phyloP scores from a whole-genome alignment of 345 rosid genomes.

The Ricinus communis region DNA sequence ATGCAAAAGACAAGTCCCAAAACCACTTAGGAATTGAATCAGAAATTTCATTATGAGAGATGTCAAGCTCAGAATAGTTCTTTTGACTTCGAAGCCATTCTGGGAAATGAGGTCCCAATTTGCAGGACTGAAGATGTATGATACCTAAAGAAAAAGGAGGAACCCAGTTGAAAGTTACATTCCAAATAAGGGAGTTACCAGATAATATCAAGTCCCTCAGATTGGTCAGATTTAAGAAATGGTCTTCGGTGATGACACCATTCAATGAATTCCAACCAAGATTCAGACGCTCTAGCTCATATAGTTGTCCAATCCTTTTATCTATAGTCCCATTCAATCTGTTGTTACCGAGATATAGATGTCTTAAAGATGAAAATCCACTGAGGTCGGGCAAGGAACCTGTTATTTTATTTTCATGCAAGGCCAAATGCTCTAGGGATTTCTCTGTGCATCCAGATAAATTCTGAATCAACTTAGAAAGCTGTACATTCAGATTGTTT shows the following conservation, averaged over 20 bases:
- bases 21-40: constrained; percentile 28
- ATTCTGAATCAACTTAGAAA: background rate
- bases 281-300: background rate
- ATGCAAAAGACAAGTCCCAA: constrained; percentile 14
- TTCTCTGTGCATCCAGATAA: background rate
- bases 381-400: background rate
- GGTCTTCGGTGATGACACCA: background rate
- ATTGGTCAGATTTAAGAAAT: background rate
- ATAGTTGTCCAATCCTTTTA: background rate
- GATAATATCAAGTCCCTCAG: background rate
- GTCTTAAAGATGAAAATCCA: background rate
- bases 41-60: constrained; percentile 19
- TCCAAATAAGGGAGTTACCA: background rate
- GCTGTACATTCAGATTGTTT: background rate
- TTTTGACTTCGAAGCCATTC: constrained; percentile 23
- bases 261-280: background rate
- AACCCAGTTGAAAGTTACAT: background rate
- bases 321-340: background rate
- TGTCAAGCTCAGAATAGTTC: constrained; percentile 13
- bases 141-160: background rate
- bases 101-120: constrained; percentile 30
- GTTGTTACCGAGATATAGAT: background rate
- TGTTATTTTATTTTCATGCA: background rate
- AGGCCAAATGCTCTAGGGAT: background rate
- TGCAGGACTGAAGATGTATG: constrained; percentile 15